A percentile compares a stretch with the other conserved stretches of the same genome.
phyloP scores from a whole-genome alignment of 768 basidiomycete genomes.

The Myochromella boudieri region DNA sequence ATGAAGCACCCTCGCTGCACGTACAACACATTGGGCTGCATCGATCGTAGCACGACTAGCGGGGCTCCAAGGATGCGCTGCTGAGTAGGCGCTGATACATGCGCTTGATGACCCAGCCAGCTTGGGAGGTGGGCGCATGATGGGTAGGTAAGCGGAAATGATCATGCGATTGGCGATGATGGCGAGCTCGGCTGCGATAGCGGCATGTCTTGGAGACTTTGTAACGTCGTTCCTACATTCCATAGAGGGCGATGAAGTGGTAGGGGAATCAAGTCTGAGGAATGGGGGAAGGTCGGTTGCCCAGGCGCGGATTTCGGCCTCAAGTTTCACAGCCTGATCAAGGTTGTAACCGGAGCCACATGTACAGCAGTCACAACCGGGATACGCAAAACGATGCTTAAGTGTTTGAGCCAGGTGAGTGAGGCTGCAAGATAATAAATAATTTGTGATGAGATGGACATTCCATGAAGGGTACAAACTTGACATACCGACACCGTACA shows the following conservation, averaged over 20 bases:
- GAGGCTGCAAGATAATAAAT: conserved; percentile 36
- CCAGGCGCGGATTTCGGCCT: conserved; percentile 56
- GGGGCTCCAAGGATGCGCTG: conserved; percentile 40
- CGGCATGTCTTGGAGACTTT: conserved; percentile 51
- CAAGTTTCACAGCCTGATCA: conserved; percentile 61
- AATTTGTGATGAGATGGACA: too few relatives aligned
- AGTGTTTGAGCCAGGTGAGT: conserved; percentile 63
- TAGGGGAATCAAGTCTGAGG: conserved; percentile 34
- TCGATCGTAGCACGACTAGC: conserved; percentile 58
- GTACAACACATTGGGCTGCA: conserved; percentile 66
- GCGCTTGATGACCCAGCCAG: neutral
- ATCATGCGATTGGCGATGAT: conserved; percentile 61
- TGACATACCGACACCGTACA: conserved; percentile 58
- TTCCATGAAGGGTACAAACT: too few relatives aligned
- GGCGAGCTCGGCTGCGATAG: conserved; percentile 39
- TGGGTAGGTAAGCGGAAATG: conserved; percentile 67
- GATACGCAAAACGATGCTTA: conserved; percentile 47
- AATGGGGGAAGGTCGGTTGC: conserved; percentile 47
- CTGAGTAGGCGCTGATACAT: conserved; percentile 12
- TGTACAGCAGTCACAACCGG: conserved; percentile 21
- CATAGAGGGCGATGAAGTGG: neutral
- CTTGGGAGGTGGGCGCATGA: conserved; percentile 37
- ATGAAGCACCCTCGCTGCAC: conserved; percentile 45
- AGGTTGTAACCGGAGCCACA: conserved; percentile 50
- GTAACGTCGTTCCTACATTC: conserved; percentile 27